Conservation (phyloP, 345 rosid species). For the Luvunga scandens region DNA sequence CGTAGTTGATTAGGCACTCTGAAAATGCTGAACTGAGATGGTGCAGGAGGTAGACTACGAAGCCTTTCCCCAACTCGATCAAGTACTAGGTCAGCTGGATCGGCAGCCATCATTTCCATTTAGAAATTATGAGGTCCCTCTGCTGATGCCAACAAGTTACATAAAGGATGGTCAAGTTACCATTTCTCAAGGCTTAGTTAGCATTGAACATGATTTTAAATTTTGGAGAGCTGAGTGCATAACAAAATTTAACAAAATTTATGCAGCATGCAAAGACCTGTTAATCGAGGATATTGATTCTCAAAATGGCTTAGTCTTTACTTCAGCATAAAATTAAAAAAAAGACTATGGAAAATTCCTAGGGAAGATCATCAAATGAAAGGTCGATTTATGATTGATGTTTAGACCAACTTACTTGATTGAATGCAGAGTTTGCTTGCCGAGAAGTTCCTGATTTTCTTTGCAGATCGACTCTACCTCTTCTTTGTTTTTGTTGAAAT, state of each 20-base stretch:
- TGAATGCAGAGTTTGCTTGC: too few relatives aligned
- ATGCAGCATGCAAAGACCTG: too few relatives aligned
- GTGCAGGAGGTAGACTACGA: neutral
- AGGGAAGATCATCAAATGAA: too few relatives aligned
- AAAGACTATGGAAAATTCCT: too few relatives aligned
- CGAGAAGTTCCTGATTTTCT: too few relatives aligned
- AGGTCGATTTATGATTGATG: too few relatives aligned
- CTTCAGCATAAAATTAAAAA: too few relatives aligned
- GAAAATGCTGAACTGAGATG: conserved; percentile 8
- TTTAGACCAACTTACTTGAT: too few relatives aligned
- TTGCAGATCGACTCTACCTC: too few relatives aligned
- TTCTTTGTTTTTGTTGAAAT: too few relatives aligned
- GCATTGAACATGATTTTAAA: neutral
- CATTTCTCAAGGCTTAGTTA: neutral
- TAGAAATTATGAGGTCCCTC: neutral
- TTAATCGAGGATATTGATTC: too few relatives aligned
- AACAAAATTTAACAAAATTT: neutral
- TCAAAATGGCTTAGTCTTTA: too few relatives aligned
- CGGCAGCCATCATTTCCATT: neutral
- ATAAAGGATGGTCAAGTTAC: neutral
- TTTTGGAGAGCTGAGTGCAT: neutral
- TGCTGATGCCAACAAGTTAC: neutral
- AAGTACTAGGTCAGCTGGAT: neutral
- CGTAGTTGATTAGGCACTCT: conserved; percentile 10
- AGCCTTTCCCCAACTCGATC: neutral